These are phyloP conservation scores for Salix purpurea DNA, from an alignment of 345 rosid genomes.

Conservation along the genomic window DNA sequence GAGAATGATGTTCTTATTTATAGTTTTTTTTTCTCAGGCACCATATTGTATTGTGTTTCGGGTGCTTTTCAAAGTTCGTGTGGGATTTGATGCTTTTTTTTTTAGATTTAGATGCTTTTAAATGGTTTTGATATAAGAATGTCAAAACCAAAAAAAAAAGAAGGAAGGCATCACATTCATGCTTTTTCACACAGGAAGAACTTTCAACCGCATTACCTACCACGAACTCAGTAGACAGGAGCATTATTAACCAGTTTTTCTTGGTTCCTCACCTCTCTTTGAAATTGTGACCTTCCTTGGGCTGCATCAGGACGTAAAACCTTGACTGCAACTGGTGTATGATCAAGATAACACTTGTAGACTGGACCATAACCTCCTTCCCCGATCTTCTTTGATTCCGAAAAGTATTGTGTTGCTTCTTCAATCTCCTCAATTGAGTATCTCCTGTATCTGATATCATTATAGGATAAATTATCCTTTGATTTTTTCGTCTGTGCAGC, in stretches of 20 bases:
- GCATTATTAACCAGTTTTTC: not conserved
- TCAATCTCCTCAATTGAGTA: constrained; percentile 77
- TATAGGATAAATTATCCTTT: constrained; percentile 22
- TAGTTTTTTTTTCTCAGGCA: too few species aligned
- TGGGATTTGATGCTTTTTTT: too few species aligned
- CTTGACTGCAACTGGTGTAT: constrained; percentile 80
- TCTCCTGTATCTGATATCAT: constrained; percentile 56
- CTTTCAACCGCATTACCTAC: too few species aligned
- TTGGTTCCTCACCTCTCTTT: constrained; percentile 62
- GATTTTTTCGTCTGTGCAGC: constrained; percentile 38
- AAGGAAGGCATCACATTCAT: too few species aligned
- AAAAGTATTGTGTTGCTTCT: constrained; percentile 60
- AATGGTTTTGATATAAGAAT: too few species aligned
- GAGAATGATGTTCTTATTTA: too few species aligned
- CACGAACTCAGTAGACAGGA: too few species aligned
- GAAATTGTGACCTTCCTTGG: constrained; percentile 85
- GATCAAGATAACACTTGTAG: constrained; percentile 71
- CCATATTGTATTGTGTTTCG: too few species aligned
- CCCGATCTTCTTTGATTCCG: constrained; percentile 54
- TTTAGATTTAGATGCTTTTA: too few species aligned
- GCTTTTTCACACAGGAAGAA: too few species aligned
- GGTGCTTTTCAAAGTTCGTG: too few species aligned
- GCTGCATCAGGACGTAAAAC: constrained; percentile 91
- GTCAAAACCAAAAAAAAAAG: too few species aligned
- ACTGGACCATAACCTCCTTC: constrained; percentile 99